Evolutionary conservation across 768 basidiomycete species (phyloP).

Genomic region (Clitopilus passeckerianus): DNA sequence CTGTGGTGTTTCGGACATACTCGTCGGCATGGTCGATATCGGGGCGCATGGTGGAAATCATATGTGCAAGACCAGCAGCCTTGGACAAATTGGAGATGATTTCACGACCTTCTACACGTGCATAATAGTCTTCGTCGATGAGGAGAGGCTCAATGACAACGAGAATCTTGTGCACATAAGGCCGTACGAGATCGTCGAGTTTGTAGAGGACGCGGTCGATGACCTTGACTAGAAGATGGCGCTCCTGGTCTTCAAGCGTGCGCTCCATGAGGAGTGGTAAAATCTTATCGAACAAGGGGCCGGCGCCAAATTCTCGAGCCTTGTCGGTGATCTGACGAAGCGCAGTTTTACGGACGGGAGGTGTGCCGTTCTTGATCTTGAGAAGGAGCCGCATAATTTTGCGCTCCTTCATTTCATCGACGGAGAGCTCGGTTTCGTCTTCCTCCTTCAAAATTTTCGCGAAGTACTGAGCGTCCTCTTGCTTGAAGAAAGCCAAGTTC

Average conservation of each 20-base stretch:
- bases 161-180: conserved; percentile 98
- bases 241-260: conserved; percentile 96
- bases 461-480: conserved; percentile 97
- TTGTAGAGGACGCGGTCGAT: conserved; percentile 99
- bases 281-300: conserved; percentile 98
- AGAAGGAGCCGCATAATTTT: conserved; percentile 98
- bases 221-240: conserved; percentile 96
- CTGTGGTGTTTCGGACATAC: conserved; percentile 98
- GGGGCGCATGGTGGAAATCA: conserved; percentile 99
- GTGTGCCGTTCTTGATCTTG: conserved; percentile 99
- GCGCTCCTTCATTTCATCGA: conserved; percentile 99
- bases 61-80: conserved; percentile 97
- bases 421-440: conserved; percentile 86
- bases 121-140: conserved; percentile 97
- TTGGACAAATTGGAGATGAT: conserved; percentile 99
- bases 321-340: conserved; percentile 98
- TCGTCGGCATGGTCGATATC: conserved; percentile 99
- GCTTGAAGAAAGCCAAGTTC: conserved; percentile 95
- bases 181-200: conserved; percentile 96
- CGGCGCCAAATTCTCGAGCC: conserved; percentile 96
- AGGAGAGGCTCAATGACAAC: conserved; percentile 99
- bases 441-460: conserved; percentile 94
- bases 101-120: conserved; percentile 96
- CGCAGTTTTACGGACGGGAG: conserved; percentile 96
- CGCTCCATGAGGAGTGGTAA: conserved; percentile 97